Conservation (phyloP, 225 moss, liverwort and hornwort genomes). For the Bryoerythrophyllum caledonicum region DNA sequence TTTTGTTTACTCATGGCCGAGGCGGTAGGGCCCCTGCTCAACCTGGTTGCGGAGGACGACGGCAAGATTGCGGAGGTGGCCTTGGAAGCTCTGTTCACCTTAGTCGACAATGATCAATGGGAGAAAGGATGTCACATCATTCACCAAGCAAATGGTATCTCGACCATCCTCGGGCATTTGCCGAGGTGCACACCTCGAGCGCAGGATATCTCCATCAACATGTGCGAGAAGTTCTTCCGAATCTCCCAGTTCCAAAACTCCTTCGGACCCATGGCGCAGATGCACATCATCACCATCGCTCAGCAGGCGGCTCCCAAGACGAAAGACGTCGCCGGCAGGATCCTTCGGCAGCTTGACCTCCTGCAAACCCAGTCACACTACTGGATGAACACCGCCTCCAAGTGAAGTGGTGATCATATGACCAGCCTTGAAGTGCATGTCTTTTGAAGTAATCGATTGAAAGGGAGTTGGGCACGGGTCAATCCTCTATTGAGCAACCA, state of each 20-base stretch:
- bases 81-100: slow-evolving; percentile 60
- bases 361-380: slow-evolving; percentile 63
- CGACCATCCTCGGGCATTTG: slow-evolving; percentile 50
- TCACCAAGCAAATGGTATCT: slow-evolving; percentile 54
- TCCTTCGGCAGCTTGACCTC: slow-evolving; percentile 75
- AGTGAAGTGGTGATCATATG: slow-evolving; percentile 3
- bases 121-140: slow-evolving; percentile 65
- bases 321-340: slow-evolving; percentile 68
- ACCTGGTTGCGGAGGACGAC: slow-evolving; percentile 54
- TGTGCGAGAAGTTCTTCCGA: slow-evolving; percentile 75
- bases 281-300: slow-evolving; percentile 79
- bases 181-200: slow-evolving; percentile 43
- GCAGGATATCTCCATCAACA: slow-evolving; percentile 55
- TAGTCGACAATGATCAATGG: slow-evolving; percentile 53
- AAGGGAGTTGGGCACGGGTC: neutral
- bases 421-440: slow-evolving; percentile 1
- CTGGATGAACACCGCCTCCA: slow-evolving; percentile 49
- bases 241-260: slow-evolving; percentile 38
- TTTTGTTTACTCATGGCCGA: slow-evolving; percentile 65
- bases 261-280: slow-evolving; percentile 65
- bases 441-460: neutral
- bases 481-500: neutral
- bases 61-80: slow-evolving; percentile 53
- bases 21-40: slow-evolving; percentile 34
- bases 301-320: slow-evolving; percentile 54